Evolutionary conservation across 441 rosid genomes (phyloP).

Genomic region (Croton setiger): DNA sequence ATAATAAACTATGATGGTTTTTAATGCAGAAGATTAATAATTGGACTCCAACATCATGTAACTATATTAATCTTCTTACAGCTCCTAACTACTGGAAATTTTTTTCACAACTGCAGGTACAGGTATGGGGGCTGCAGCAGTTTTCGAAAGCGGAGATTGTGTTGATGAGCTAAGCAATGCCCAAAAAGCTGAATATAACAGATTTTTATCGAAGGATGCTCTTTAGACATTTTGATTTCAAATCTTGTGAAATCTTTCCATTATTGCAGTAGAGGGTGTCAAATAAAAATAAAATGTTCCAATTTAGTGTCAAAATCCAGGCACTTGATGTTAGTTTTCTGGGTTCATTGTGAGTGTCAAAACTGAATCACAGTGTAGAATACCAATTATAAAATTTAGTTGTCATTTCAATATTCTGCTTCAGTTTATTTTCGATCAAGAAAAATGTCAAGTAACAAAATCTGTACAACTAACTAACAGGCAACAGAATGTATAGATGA

Average conservation of each 20-base stretch:
- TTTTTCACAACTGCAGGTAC: constrained; percentile 44
- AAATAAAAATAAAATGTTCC: background rate
- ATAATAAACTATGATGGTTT: too few species aligned
- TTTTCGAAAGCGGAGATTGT: constrained; percentile 77
- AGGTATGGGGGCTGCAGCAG: constrained; percentile 98
- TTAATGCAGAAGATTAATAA: background rate
- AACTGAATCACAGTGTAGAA: background rate
- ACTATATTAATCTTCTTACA: background rate
- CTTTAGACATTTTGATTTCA: constrained; percentile 18
- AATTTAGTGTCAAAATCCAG: too few species aligned
- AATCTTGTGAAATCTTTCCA: background rate
- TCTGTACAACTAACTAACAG: too few species aligned
- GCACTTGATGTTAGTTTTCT: background rate
- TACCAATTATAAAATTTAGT: too few species aligned
- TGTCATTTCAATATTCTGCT: background rate
- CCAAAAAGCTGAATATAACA: constrained; percentile 34
- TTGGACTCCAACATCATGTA: background rate
- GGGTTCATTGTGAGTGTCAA: too few species aligned
- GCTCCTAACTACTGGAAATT: background rate
- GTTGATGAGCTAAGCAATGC: constrained; percentile 73
- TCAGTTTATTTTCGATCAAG: background rate
- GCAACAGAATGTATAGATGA: too few species aligned
- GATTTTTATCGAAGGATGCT: constrained; percentile 49
- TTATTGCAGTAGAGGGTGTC: background rate
- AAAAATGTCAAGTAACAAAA: too few species aligned